Percentiles rank a stretch among this genome's conserved stretches.
These are phyloP conservation scores for Trebouxia gelatinosa DNA, from an alignment of 163 green algal genomes.

Conservation along the genomic window DNA sequence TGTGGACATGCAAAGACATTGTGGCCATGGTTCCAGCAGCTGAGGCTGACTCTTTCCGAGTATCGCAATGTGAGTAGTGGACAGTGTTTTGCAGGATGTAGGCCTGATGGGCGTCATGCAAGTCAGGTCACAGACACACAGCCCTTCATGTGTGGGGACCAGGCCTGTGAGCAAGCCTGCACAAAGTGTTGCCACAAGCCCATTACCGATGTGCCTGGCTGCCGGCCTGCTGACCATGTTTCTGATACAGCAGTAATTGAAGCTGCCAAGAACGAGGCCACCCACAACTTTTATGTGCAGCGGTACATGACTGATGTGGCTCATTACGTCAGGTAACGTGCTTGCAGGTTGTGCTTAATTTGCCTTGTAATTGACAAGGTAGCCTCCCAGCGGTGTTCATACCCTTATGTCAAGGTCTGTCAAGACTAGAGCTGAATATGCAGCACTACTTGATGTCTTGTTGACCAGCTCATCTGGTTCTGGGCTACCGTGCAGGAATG, in stretches of 20 bases:
- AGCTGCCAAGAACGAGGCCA: background rate
- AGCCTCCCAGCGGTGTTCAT: background rate
- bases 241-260: background rate
- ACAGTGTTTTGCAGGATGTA: constrained; percentile 1
- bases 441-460: background rate
- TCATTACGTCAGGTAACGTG: constrained; percentile 5
- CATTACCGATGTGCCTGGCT: constrained; percentile 3
- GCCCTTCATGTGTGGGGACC: background rate
- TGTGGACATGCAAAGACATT: no score
- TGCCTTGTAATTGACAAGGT: background rate
- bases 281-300: constrained; percentile 1
- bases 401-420: background rate
- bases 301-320: constrained; percentile 9
- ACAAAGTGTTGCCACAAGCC: constrained; percentile 1
- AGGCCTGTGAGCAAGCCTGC: constrained; percentile 6
- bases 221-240: constrained; percentile 9
- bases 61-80: no score
- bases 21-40: no score
- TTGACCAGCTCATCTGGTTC: no score
- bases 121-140: background rate
- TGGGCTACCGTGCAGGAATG: constrained; percentile 11
- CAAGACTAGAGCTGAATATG: background rate
- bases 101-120: constrained; percentile 5
- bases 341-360: background rate
- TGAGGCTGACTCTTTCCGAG: no score